These are phyloP conservation scores for Arthrobotrys pseudoclavata DNA, from an alignment of 2,329 filamentous ascomycete genomes.

Conservation along the genomic window DNA sequence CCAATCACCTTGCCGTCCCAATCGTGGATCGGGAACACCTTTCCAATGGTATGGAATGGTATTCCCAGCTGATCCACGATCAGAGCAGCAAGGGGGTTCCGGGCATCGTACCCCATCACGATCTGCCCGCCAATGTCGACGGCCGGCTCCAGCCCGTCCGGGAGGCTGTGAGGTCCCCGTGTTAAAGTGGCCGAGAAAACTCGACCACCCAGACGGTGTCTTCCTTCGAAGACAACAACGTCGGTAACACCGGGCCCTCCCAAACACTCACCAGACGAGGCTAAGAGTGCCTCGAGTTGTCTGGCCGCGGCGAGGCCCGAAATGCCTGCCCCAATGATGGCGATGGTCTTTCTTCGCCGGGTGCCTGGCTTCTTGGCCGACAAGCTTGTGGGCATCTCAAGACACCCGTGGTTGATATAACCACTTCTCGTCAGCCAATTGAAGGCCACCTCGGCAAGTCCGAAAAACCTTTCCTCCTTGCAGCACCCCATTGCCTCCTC, in stretches of 20 bases:
- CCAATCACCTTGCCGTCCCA: slow-evolving; percentile 82
- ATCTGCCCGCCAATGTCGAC: slow-evolving; percentile 99
- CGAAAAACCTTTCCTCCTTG: slow-evolving; percentile 88
- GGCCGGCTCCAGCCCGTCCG: slow-evolving; percentile 75
- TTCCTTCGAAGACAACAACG: slow-evolving; percentile 84
- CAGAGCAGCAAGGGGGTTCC: slow-evolving; percentile 92
- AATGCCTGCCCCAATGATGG: slow-evolving; percentile 93
- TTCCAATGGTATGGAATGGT: slow-evolving; percentile 80
- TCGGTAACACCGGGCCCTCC: slow-evolving; percentile 76
- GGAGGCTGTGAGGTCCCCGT: slow-evolving; percentile 71
- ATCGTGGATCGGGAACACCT: slow-evolving; percentile 91
- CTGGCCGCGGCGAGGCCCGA: slow-evolving; percentile 91
- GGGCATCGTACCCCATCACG: slow-evolving; percentile 90
- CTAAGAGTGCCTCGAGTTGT: slow-evolving; percentile 87
- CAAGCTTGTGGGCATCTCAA: slow-evolving; percentile 74
- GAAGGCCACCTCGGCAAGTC: slow-evolving; percentile 87
- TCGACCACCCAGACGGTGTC: slow-evolving; percentile 87
- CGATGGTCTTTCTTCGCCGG: slow-evolving; percentile 76
- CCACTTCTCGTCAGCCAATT: slow-evolving; percentile 92
- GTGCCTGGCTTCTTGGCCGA: slow-evolving; percentile 63
- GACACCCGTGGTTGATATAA: slow-evolving; percentile 96
- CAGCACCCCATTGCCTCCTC: slow-evolving; percentile 93
- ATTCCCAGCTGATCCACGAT: slow-evolving; percentile 90
- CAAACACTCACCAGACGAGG: slow-evolving; percentile 80
- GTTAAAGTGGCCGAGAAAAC: slow-evolving; percentile 86